Conservation (phyloP, 768 basidiomycete species). For the Mycena vitilis region DNA sequence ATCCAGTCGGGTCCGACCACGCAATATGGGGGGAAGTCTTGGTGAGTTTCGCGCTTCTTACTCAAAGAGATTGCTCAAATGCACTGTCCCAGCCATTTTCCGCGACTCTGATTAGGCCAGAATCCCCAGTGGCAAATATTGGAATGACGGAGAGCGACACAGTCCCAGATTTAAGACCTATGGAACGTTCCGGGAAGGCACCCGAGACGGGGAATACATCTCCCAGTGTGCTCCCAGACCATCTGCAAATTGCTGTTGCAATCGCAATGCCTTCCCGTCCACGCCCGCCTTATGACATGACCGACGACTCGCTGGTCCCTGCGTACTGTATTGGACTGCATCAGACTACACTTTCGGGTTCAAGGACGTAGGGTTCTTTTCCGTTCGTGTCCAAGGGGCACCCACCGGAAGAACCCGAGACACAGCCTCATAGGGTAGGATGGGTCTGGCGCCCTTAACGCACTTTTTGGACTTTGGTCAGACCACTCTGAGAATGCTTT, state of each 20-base stretch:
- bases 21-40: slow-evolving; percentile 1
- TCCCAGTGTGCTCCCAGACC: not conserved
- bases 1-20: not conserved
- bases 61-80: not conserved
- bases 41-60: not conserved
- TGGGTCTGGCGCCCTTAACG: too few relatives aligned
- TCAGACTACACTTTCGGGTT: not conserved
- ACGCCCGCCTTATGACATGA: not conserved
- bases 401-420: too few relatives aligned
- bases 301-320: not conserved
- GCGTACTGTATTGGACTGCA: slow-evolving; percentile 7
- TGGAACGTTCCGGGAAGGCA: not conserved
- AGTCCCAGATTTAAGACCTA: not conserved
- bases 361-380: too few relatives aligned
- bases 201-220: not conserved
- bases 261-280: slow-evolving; percentile 8
- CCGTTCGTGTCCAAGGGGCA: too few relatives aligned
- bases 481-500: too few relatives aligned
- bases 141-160: not conserved
- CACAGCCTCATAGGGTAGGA: too few relatives aligned
- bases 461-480: too few relatives aligned
- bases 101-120: not conserved
- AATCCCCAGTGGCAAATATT: not conserved
- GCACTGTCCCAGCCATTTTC: slow-evolving; percentile 11
- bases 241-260: slow-evolving; percentile 7